Evolutionary conservation across 768 basidiomycete species (phyloP).

Genomic region (Mrakia gelida): DNA sequence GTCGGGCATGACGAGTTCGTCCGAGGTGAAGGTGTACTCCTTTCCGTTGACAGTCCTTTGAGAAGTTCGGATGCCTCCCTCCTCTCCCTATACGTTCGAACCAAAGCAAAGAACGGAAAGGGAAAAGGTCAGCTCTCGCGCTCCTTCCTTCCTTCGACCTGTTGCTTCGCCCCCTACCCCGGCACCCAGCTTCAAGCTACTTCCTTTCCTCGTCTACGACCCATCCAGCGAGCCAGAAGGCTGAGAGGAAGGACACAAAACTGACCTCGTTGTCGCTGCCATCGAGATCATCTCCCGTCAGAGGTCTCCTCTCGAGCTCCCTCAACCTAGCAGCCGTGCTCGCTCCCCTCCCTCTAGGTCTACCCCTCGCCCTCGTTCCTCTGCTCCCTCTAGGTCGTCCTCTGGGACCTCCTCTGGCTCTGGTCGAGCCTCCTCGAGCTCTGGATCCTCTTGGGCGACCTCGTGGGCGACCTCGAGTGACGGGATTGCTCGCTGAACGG

Average conservation of each 20-base stretch:
- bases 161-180: neutral
- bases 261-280: conserved; percentile 46
- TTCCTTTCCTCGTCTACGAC: conserved; percentile 33
- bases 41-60: conserved; percentile 57
- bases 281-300: conserved; percentile 24
- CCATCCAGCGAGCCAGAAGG: conserved; percentile 43
- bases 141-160: neutral
- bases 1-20: conserved; percentile 78
- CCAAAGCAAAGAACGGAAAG: neutral
- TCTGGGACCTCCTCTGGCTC: conserved; percentile 33
- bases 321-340: conserved; percentile 3
- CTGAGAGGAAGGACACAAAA: conserved; percentile 33
- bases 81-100: neutral
- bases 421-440: conserved; percentile 30
- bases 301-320: conserved; percentile 9
- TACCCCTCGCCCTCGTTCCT: conserved; percentile 27
- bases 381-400: conserved; percentile 21
- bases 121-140: neutral
- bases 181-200: neutral
- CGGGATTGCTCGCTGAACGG: conserved; percentile 26
- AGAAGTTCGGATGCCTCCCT: neutral
- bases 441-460: conserved; percentile 20
- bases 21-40: conserved; percentile 73
- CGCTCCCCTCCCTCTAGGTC: conserved; percentile 37
- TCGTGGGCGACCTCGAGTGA: conserved; percentile 28